Evolutionary conservation across 2,329 filamentous ascomycete genomes (phyloP), one percentile per base, ranked within the genome.

Genomic region (Chaetomium strumarium): DNA sequence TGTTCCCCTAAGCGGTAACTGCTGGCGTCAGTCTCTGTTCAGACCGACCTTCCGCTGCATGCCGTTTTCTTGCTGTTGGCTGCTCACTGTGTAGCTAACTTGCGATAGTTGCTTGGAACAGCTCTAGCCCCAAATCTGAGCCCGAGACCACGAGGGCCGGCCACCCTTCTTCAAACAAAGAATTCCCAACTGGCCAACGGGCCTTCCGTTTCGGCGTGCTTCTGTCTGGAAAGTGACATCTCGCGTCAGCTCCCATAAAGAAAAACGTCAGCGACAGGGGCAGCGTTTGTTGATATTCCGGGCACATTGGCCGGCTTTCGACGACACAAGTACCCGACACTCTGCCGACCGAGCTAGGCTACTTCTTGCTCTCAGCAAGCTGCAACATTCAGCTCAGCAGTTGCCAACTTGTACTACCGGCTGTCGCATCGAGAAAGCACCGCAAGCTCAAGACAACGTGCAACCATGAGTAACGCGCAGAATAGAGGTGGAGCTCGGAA

Each of bases 401-500:
- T 34, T 9, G 5, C 30, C 20, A n/a, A 29, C 7, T 19, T 11
- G 7, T 14, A 14, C 34, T 16, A 30, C 12, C 19, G 10, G 33
- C 49, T 14, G 17, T 24, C 30, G 14, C 16, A 31, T 19, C 19
- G n/a, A 39, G 19, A 9, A 12, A 33, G 33, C 44, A 40, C 31
- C 41, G 30, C 45, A 34, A 51, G 33, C 8, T 33, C 42, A n/a
- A 44, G 44, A 50, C 37, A 43, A 40, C 24, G 14, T 46, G 36
- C 50, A 58, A 67, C 55, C 64, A 81, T 83, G 79, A 82, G 79
- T 66, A 79, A 79, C 64, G 70, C 77, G 60, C 79, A 75, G 64
- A 82, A 77, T 70, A 72, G 78, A 53, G 72, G 78, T 65, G 80
- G 80, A 64, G 85, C 84, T 64, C 82, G 93, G 69, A 99, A 97